A percentile compares a stretch with the other conserved stretches of the same genome.
Evolutionary conservation across 2,329 filamentous ascomycete genomes (phyloP).

Genomic region (Akanthomyces uredinophilus): DNA sequence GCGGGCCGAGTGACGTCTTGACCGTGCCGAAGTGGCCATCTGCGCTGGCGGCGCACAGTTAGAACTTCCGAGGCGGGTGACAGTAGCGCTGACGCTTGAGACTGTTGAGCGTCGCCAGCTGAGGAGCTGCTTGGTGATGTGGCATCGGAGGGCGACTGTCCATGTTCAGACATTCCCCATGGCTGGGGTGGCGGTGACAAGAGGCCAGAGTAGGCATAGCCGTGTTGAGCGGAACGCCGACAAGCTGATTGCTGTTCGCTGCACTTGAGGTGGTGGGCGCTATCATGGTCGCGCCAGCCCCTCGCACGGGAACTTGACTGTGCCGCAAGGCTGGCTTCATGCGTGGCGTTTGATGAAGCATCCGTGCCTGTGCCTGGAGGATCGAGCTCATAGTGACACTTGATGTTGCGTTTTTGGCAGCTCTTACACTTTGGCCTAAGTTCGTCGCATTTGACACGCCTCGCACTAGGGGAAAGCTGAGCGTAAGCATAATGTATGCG

Average conservation of each 20-base stretch:
- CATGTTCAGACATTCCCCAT: neutral
- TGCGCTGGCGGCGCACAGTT: neutral
- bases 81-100: neutral
- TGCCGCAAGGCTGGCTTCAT: neutral
- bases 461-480: neutral
- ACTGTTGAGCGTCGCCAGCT: neutral
- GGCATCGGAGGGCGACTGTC: neutral
- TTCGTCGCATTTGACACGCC: neutral
- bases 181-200: neutral
- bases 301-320: no score
- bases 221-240: neutral
- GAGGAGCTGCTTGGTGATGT: neutral
- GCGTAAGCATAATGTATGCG: neutral
- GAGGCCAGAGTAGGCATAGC: neutral
- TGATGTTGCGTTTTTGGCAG: neutral
- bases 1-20: neutral
- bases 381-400: neutral
- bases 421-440: neutral
- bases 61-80: neutral
- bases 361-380: neutral
- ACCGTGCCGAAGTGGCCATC: neutral
- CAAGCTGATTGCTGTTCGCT: neutral
- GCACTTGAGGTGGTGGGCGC: neutral
- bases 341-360: neutral
- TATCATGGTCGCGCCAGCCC: no score